phyloP scores from a whole-genome alignment of 805 yeast genomes.

The Candida ovalis region DNA sequence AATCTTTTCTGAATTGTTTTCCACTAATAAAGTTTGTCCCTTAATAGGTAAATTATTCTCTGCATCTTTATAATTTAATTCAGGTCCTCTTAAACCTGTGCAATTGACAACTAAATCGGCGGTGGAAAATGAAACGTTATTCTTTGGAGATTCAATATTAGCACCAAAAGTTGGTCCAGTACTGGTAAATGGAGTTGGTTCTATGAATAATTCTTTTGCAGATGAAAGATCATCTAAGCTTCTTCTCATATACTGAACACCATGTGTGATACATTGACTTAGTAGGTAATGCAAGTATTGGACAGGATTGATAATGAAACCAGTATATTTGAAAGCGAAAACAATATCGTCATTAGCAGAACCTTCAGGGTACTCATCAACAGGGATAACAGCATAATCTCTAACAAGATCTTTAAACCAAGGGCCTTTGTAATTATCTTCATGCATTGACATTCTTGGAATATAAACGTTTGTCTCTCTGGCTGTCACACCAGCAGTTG shows the following conservation, averaged over 20 bases:
- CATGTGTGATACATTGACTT: conserved; percentile 40
- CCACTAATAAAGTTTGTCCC: conserved; percentile 56
- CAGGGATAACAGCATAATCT: conserved; percentile 30
- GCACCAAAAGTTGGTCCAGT: conserved; percentile 21
- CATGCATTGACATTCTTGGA: conserved; percentile 24
- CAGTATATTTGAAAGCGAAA: conserved; percentile 49
- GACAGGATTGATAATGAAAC: conserved; percentile 62
- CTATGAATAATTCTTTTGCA: conserved; percentile 18
- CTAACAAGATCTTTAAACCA: conserved; percentile 40
- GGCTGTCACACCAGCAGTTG: conserved; percentile 36
- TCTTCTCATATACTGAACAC: conserved; percentile 44
- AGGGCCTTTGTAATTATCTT: conserved; percentile 27
- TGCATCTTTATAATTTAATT: conserved; percentile 44
- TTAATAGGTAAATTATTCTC: conserved; percentile 43
- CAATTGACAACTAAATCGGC: conserved; percentile 48
- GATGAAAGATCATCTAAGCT: conserved; percentile 37
- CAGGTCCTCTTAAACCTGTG: conserved; percentile 46
- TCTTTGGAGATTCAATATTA: conserved; percentile 4
- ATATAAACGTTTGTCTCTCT: conserved; percentile 28
- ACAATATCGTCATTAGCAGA: conserved; percentile 26
- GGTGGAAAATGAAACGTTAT: conserved; percentile 25
- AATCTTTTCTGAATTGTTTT: conserved; percentile 39
- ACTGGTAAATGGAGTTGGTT: not conserved
- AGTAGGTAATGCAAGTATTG: conserved; percentile 52
- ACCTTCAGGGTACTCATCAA: conserved; percentile 29